These are phyloP conservation scores for Kalanchoe fedtschenkoi DNA, from an alignment of 164 flowering plant species.

Conservation along the genomic window DNA sequence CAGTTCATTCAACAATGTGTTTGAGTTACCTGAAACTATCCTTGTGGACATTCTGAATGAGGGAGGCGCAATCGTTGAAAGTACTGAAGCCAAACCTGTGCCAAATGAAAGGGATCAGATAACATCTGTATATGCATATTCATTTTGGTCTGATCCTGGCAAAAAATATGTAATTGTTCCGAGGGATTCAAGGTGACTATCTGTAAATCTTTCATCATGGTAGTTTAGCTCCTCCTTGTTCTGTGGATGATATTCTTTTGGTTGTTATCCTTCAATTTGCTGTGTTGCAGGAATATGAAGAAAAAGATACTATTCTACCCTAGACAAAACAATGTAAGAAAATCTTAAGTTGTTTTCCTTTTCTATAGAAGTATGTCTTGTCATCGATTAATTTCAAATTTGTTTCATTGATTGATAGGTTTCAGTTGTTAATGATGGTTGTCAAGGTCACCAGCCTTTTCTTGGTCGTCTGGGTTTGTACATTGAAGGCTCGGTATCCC, in stretches of 20 bases:
- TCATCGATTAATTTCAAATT: not conserved
- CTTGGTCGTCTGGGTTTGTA: slow-evolving; percentile 71
- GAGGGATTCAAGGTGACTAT: slow-evolving; percentile 53
- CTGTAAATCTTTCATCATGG: not conserved
- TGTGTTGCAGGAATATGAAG: slow-evolving; percentile 38
- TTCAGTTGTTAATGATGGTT: slow-evolving; percentile 56
- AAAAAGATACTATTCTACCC: slow-evolving; percentile 82
- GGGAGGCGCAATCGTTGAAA: slow-evolving; percentile 32
- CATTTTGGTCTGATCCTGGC: slow-evolving; percentile 77
- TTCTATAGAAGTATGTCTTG: not conserved
- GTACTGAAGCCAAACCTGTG: slow-evolving; percentile 29
- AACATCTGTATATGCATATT: slow-evolving; percentile 48
- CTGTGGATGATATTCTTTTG: not conserved
- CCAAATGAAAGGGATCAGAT: slow-evolving; percentile 28
- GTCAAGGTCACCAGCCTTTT: slow-evolving; percentile 66
- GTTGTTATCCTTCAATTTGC: not conserved
- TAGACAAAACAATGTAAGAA: slow-evolving; percentile 50
- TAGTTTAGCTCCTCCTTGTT: not conserved
- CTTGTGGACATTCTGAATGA: slow-evolving; percentile 38
- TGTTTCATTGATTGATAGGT: slow-evolving; percentile 29
- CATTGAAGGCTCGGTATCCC: slow-evolving; percentile 85
- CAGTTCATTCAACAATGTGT: slow-evolving; percentile 21
- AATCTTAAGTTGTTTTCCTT: not conserved
- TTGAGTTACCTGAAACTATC: slow-evolving; percentile 39
- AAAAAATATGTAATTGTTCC: slow-evolving; percentile 68